Base-by-base conservation (phyloP, 2,329 filamentous ascomycete genomes). In the Acrocalymma vagum region DNA sequence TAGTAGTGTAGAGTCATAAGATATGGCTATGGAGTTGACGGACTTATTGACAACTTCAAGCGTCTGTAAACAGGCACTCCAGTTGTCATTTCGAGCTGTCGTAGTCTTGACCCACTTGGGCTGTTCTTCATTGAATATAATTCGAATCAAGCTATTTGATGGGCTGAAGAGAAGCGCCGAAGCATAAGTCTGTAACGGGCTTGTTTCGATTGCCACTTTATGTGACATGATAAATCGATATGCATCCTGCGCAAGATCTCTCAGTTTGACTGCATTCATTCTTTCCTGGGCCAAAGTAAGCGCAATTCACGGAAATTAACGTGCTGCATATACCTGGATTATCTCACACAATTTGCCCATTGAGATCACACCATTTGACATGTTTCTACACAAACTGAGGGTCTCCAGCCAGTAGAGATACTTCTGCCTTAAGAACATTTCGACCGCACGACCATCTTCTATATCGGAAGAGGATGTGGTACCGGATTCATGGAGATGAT, bases 401-500 rank as follows among this genome's bases (percentile, higher is more conserved):
- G n/a, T n/a, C n/a, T n/a, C n/a, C n/a, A n/a, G n/a, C n/a, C n/a
- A n/a, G n/a, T n/a, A n/a, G n/a, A n/a, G n/a, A n/a, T n/a, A n/a
- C n/a, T n/a, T n/a, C n/a, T n/a, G n/a, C n/a, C n/a, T n/a, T n/a
- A n/a, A n/a, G n/a, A n/a, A n/a, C 4, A 48, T 15, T 13, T 37
- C 30, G 18, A 31, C 8, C 9, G 9, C 9, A 8, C 23, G n/a
- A n/a, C 23, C 23, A 8, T 25, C n/a, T n/a, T n/a, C 23, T 25
- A 25, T 25, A 25, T 25, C 23, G 23, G 9, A 25, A 9, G 9
- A 25, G 23, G 9, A 25, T 25, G 23, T 25, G 23, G 23, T 25
- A n/a, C n/a, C n/a, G n/a, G 20, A 40, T 21, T 47, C 52, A 38
- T 37, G 56, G 17, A 68, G 39, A 45, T 69, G 63, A 26, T 60